Base-by-base conservation (phyloP, 2,329 filamentous ascomycete species). In the Thelonectria discophora region DNA sequence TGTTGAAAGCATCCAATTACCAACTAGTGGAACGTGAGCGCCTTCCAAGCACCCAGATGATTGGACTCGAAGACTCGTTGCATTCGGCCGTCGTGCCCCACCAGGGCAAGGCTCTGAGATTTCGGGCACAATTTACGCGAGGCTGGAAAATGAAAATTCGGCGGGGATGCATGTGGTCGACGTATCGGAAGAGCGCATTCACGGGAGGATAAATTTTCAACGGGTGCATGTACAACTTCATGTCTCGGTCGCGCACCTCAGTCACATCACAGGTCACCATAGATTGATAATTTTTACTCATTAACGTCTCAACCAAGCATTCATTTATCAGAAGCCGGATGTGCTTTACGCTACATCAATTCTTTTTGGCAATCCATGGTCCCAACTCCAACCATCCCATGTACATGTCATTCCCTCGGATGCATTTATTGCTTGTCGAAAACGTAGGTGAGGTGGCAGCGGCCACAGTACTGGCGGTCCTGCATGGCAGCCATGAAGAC, bases 401-500 rank as follows among this genome's bases (percentile, higher is more conserved):
- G 50, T 63, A 66, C 72, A 72, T 70, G 70, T 66, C 68, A 67
- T 60, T 70, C 55, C 30, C 62, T 64, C 60, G 66, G 62, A 55
- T 74, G 72, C 72, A 67, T 65, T 82, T 84, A 85, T 75, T 83
- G 82, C 84, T 90, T 88, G 81, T 89, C 87, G 78, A 90, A 89
- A 79, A 90, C 87, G 82, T 90, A 90, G 81, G 88, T 90, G 68
- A 90, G 81, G 81, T 90, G 87, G 86, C 88, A 90, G 70, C 86
- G 86, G 74, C 88, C 88, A 74, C 93, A 97, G 90, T 97, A 97
- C 86, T 99, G 96, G 81, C 95, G 93, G 86, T 99, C 97, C 85
- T 97, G 91, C 94, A 98, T 98, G 80, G 95, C 93, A 80, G 95
- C 95, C 95, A 99, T 99, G 91, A 99, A 99, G 86, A 99, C 90